Base-by-base conservation (phyloP, 139 green algal species). In the Chlorella sp. region DNA sequence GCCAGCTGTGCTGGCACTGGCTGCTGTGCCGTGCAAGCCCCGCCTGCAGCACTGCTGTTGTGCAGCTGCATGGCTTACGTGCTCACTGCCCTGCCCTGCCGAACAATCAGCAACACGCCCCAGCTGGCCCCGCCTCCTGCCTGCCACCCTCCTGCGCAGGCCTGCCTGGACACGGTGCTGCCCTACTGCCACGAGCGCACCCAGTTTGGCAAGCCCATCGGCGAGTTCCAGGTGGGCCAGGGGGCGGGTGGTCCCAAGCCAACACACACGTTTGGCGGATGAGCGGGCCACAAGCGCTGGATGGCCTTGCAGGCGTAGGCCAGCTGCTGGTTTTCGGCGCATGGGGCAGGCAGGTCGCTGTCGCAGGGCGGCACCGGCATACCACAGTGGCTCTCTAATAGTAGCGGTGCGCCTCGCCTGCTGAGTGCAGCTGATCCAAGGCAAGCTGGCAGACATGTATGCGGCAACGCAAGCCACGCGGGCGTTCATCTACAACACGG, bases 391-490 rank as follows among this genome's bases (percentile, higher is more conserved):
- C n/a, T n/a, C n/a, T n/a, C n/a, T n/a, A n/a, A n/a, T n/a, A n/a
- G n/a, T n/a, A n/a, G n/a, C n/a, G n/a, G 28, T 38, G 36, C n/a
- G 17, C 41, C 41, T 38, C 26, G 3, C 41, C 70, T 56, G 13
- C 38, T 28, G 4, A 8, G 20, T 81, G 80, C 90, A 96, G 92
- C 82, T 98, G 16, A 91, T 97, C 36, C 93, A 97, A 83, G 96
- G 85, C 80, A 98, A 98, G 90, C 90, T 99, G 40, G 96, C 96
- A 0, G 96, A 99, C 90, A 99, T 99, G 96, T 99, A 98, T 85
- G 93, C 91, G 0, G 58, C 80, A 41, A 87, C 87, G 5, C 64
- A 73, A 22, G 89, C 94, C 40, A 77, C 89, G 8, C 86, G 93
- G 13, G 85, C 92, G 0, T 93, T 96, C 68, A 89, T 98, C 65